Evolutionary conservation across 2,329 filamentous ascomycete genomes (phyloP).

Genomic region (Cladosporium oxysporum): DNA sequence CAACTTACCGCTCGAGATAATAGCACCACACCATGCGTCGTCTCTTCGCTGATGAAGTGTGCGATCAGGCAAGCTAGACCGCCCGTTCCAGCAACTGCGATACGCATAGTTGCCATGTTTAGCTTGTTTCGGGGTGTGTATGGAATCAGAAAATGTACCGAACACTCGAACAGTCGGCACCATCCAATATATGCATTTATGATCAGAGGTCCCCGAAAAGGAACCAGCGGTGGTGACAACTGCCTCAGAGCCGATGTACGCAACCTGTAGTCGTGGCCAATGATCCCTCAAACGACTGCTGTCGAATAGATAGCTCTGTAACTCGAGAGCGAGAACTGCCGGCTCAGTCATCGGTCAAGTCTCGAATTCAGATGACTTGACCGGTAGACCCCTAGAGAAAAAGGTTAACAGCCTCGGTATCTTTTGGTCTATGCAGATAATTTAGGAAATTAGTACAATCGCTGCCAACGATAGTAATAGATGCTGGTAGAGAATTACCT

Average conservation of each 20-base stretch:
- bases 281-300: neutral
- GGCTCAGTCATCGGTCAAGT: neutral
- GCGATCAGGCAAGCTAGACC: slow-evolving; percentile 61
- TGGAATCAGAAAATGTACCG: neutral
- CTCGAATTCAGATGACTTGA: neutral
- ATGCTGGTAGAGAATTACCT: neutral
- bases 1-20: slow-evolving; percentile 63
- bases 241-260: neutral
- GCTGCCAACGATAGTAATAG: neutral
- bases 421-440: neutral
- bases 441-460: neutral
- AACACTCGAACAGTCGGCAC: neutral
- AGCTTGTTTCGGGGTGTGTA: neutral
- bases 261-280: slow-evolving; percentile 2
- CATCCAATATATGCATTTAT: neutral
- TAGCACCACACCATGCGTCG: slow-evolving; percentile 69
- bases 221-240: neutral
- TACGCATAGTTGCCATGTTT: slow-evolving; percentile 54
- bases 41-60: slow-evolving; percentile 60
- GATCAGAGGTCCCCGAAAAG: neutral
- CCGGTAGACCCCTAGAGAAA: neutral
- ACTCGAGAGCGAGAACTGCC: neutral
- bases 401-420: neutral
- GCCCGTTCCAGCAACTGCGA: slow-evolving; percentile 64
- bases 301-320: neutral